Conservation (phyloP, 768 basidiomycete species). For the Trametes elegans region DNA sequence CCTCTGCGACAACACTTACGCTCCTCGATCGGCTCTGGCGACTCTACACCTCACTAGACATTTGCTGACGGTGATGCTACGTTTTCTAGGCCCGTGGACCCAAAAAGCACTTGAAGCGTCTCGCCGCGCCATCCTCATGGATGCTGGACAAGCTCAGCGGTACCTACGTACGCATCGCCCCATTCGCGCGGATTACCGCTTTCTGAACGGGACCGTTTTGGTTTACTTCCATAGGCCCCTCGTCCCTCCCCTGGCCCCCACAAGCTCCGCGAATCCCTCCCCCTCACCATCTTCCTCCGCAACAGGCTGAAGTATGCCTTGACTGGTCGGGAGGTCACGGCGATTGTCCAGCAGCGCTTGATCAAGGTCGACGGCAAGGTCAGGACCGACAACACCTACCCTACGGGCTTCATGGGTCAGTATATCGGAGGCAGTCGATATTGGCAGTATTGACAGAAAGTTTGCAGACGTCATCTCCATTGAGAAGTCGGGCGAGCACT, state of each 20-base stretch:
- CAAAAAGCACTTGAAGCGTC: conserved; percentile 98
- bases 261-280: conserved; percentile 97
- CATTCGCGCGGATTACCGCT: not conserved
- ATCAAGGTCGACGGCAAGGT: conserved; percentile 99
- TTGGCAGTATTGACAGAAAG: not conserved
- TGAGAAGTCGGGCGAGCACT: conserved; percentile 98
- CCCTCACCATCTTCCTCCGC: conserved; percentile 95
- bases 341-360: conserved; percentile 93
- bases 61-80: conserved; percentile 26
- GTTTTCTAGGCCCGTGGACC: conserved; percentile 84
- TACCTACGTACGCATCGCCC: conserved; percentile 68
- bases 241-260: conserved; percentile 98
- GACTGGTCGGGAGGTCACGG: conserved; percentile 92
- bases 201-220: not conserved
- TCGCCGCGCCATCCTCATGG: conserved; percentile 97
- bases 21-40: conserved; percentile 8
- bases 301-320: conserved; percentile 99
- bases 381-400: conserved; percentile 95
- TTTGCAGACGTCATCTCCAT: conserved; percentile 87
- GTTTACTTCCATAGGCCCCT: conserved; percentile 63
- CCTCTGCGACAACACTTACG: conserved; percentile 7
- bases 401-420: conserved; percentile 95
- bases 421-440: conserved; percentile 21
- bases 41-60: not conserved
- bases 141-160: conserved; percentile 99